Evolutionary conservation across 129 eudicot species (phyloP).

Genomic region (Saussurea involucrata): DNA sequence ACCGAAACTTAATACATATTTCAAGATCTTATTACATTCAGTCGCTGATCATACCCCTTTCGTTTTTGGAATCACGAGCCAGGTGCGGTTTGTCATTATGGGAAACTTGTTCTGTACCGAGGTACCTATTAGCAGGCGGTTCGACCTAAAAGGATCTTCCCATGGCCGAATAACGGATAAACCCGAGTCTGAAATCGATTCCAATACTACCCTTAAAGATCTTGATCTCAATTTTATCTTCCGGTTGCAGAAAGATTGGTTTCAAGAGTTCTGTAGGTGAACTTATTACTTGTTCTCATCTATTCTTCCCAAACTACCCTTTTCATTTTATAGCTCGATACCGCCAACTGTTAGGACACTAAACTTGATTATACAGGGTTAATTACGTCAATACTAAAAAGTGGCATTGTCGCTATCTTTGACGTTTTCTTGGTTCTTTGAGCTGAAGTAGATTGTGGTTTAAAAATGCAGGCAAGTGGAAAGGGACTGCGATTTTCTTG

Average conservation of each 20-base stretch:
- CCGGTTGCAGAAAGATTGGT: conserved; percentile 68
- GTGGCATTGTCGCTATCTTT: neutral
- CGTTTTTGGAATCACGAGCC: conserved; percentile 14
- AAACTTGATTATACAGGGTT: no score
- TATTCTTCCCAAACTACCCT: neutral
- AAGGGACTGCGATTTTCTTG: conserved; percentile 74
- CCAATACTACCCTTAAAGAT: conserved; percentile 87
- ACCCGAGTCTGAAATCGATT: conserved; percentile 69
- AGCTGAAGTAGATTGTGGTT: conserved; percentile 5
- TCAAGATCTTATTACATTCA: neutral
- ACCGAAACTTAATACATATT: neutral
- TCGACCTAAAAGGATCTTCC: conserved; percentile 94
- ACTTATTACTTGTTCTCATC: neutral
- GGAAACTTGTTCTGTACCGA: conserved; percentile 82
- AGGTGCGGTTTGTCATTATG: conserved; percentile 93
- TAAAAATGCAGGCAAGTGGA: conserved; percentile 75
- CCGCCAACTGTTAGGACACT: no score
- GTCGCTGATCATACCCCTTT: neutral
- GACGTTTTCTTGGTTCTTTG: neutral
- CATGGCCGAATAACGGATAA: conserved; percentile 87
- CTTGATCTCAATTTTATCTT: conserved; percentile 85
- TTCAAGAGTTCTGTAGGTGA: conserved; percentile 90
- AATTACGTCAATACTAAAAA: no score
- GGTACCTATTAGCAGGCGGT: conserved; percentile 66
- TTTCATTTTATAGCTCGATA: neutral